These are phyloP conservation scores for Umbelopsis sp. DNA, from an alignment of 192 early-diverging fungal genomes.

Conservation along the genomic window DNA sequence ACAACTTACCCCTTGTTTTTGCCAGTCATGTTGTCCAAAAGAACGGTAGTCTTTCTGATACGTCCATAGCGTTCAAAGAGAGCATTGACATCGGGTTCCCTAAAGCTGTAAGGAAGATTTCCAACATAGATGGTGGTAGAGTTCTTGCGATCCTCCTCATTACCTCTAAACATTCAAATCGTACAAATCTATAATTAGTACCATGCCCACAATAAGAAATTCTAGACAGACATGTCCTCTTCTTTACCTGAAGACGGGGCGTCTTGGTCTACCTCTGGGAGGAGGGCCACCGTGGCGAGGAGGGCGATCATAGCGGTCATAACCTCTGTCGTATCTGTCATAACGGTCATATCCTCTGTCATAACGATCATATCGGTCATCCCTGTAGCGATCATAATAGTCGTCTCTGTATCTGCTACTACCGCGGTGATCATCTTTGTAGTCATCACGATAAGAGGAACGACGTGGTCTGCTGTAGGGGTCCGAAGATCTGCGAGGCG, in stretches of 20 bases:
- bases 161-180: conserved; percentile 50
- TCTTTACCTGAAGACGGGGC: conserved; percentile 50
- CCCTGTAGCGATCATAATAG: conserved; percentile 29
- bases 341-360: conserved; percentile 41
- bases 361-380: conserved; percentile 23
- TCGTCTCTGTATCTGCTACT: conserved; percentile 23
- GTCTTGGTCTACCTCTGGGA: conserved; percentile 48
- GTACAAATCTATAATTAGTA: background rate
- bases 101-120: conserved; percentile 75
- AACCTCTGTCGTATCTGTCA: conserved; percentile 43
- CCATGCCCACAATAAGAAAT: background rate
- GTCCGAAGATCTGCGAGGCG: conserved; percentile 23
- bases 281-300: conserved; percentile 46
- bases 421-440: conserved; percentile 29
- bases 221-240: conserved; percentile 16
- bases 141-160: conserved; percentile 63
- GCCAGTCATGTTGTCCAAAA: conserved; percentile 70
- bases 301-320: conserved; percentile 43
- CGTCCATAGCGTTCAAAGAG: conserved; percentile 80
- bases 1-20: conserved; percentile 77
- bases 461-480: conserved; percentile 20
- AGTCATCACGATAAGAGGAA: conserved; percentile 21
- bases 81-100: conserved; percentile 67
- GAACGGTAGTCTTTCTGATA: conserved; percentile 67
- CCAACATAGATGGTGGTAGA: conserved; percentile 72